Conservation (phyloP, 345 rosid genomes). For the Eucalyptus sp. region DNA sequence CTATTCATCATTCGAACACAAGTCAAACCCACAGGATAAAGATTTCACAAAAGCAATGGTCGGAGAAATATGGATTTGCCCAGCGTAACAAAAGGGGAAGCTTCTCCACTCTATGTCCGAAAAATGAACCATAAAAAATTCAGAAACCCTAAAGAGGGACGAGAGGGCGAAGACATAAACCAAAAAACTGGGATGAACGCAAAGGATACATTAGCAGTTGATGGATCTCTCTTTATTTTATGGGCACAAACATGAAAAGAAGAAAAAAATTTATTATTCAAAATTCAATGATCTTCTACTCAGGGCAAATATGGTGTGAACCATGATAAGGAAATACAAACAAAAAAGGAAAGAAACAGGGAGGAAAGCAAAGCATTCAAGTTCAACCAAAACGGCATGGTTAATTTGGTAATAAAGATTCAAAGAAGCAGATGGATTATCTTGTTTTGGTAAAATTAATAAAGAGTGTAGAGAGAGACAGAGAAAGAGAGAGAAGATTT, state of each 20-base stretch:
- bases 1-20: not conserved
- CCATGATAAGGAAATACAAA: not conserved
- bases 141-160: not conserved
- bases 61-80: not conserved
- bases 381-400: not conserved
- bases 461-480: not conserved
- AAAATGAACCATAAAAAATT: too few relatives aligned
- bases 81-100: not conserved
- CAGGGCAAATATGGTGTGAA: not conserved
- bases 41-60: not conserved
- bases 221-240: not conserved
- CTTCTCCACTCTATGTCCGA: not conserved
- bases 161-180: not conserved
- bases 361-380: not conserved
- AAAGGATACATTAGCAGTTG: not conserved
- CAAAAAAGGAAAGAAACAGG: not conserved
- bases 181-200: not conserved
- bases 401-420: not conserved
- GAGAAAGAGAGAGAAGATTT: not conserved
- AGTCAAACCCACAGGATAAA: not conserved
- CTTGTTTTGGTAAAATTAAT: not conserved
- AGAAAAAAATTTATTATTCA: not conserved
- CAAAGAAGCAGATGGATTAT: not conserved
- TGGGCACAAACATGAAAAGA: not conserved
- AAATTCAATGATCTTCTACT: not conserved